Evolutionary conservation across 352 stramenopile genomes (phyloP).

Genomic region (Plasmopara viticola): DNA sequence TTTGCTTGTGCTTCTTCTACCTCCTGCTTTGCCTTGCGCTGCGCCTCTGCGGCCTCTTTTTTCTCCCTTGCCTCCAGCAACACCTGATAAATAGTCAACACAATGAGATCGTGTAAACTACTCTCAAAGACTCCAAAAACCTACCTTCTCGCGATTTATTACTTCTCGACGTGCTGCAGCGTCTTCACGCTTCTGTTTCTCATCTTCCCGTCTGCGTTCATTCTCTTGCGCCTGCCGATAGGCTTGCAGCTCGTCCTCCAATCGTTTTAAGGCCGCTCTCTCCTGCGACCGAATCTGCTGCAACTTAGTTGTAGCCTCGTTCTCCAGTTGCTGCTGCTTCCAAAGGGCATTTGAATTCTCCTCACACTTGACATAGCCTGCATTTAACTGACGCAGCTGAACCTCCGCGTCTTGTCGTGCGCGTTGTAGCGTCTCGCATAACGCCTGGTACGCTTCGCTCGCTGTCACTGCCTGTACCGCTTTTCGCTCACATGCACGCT

Average conservation of each 20-base stretch:
- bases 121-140: too few relatives aligned
- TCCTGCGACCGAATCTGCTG: conserved; percentile 38
- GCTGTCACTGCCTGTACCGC: conserved; percentile 43
- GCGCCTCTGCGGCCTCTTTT: conserved; percentile 21
- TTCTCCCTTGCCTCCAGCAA: conserved; percentile 22
- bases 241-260: conserved; percentile 42
- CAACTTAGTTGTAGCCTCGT: conserved; percentile 27
- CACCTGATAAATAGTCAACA: conserved; percentile 3
- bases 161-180: conserved; percentile 23
- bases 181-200: conserved; percentile 32
- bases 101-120: too few relatives aligned
- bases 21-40: conserved; percentile 19
- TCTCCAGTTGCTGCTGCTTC: conserved; percentile 33
- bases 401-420: conserved; percentile 46
- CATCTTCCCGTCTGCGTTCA: conserved; percentile 23
- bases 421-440: conserved; percentile 55
- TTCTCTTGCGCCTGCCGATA: conserved; percentile 39
- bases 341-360: conserved; percentile 22
- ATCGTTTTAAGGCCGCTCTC: conserved; percentile 29
- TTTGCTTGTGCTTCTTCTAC: conserved; percentile 31
- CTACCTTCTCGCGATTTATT: conserved; percentile 34
- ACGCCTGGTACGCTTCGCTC: conserved; percentile 49
- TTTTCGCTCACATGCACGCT: conserved; percentile 55
- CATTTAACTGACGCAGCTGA: conserved; percentile 28
- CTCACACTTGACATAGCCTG: not conserved